Conservation (phyloP, 2,329 filamentous ascomycete genomes). For the Trichoderma sp. region DNA sequence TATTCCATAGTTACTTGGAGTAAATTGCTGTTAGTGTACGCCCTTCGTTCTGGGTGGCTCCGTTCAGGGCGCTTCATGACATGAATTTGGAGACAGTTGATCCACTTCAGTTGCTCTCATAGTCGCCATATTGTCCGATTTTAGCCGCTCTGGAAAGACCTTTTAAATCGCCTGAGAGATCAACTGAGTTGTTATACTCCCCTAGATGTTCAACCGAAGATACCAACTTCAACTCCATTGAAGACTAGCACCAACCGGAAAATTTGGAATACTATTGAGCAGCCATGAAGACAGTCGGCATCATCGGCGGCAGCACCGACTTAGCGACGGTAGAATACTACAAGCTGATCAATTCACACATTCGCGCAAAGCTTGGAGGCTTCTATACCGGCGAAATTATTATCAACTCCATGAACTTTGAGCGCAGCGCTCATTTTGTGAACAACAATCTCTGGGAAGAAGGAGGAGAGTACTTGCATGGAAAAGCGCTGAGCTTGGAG, state of each 20-base stretch:
- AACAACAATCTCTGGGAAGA: constrained; percentile 23
- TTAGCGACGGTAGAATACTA: constrained; percentile 25
- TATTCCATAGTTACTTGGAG: not conserved
- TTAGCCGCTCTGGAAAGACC: not conserved
- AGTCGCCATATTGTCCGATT: not conserved
- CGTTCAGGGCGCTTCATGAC: constrained; percentile 1
- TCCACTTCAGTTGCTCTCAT: not conserved
- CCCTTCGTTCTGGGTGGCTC: not conserved
- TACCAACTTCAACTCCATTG: not conserved
- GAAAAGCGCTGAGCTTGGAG: constrained; percentile 21
- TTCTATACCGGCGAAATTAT: constrained; percentile 24
- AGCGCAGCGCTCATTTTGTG: constrained; percentile 21
- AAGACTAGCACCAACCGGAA: not conserved
- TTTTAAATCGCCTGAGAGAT: not conserved
- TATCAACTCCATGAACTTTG: constrained; percentile 24
- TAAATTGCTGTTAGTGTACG: not conserved
- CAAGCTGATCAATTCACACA: constrained; percentile 21
- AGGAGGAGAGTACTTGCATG: constrained; percentile 21
- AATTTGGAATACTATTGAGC: not conserved
- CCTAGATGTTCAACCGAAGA: not conserved
- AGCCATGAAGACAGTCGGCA: constrained; percentile 23
- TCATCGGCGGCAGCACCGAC: constrained; percentile 26
- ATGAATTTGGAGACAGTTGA: not conserved
- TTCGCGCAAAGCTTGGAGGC: constrained; percentile 21
- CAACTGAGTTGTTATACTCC: not conserved